These are phyloP conservation scores for Mortierella sp. DNA, from an alignment of 371 early-diverging fungal genomes.

Conservation along the genomic window DNA sequence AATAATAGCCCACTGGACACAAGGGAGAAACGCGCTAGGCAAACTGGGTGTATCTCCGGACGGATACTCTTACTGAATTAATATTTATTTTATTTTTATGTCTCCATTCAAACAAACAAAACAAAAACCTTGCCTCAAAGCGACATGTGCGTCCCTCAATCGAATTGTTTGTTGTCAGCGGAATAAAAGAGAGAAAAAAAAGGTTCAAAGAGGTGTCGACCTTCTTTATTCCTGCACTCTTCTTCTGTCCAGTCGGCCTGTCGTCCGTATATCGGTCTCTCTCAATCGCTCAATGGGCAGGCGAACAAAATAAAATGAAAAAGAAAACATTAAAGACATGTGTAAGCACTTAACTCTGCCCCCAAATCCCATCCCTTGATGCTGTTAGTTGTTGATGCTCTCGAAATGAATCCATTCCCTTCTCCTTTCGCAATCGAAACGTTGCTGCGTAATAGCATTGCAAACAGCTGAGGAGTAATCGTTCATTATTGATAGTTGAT, in stretches of 20 bases:
- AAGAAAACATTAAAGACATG: slow-evolving; percentile 4
- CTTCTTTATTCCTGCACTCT: neutral
- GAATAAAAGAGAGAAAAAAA: slow-evolving; percentile 2
- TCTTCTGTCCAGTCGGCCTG: neutral
- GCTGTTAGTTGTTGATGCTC: neutral
- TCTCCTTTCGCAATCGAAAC: neutral
- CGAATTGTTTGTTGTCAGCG: slow-evolving; percentile 3
- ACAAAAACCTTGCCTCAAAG: slow-evolving; percentile 11
- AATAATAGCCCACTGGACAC: neutral
- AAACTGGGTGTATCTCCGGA: neutral
- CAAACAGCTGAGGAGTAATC: neutral
- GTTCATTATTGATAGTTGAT: neutral
- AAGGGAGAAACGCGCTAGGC: neutral
- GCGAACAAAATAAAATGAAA: too few relatives aligned
- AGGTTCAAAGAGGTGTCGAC: neutral
- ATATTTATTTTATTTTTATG: slow-evolving; percentile 2
- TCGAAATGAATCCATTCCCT: neutral
- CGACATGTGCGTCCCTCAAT: slow-evolving; percentile 13
- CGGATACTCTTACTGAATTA: slow-evolving; percentile 5
- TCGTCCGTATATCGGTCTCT: neutral
- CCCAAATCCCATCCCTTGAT: neutral
- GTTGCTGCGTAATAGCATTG: neutral
- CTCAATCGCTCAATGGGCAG: neutral
- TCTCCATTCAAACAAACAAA: neutral
- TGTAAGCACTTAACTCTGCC: slow-evolving; percentile 4